phyloP scores from a whole-genome alignment of 805 yeast genomes.

The Jamesozyma jinghongensis region DNA sequence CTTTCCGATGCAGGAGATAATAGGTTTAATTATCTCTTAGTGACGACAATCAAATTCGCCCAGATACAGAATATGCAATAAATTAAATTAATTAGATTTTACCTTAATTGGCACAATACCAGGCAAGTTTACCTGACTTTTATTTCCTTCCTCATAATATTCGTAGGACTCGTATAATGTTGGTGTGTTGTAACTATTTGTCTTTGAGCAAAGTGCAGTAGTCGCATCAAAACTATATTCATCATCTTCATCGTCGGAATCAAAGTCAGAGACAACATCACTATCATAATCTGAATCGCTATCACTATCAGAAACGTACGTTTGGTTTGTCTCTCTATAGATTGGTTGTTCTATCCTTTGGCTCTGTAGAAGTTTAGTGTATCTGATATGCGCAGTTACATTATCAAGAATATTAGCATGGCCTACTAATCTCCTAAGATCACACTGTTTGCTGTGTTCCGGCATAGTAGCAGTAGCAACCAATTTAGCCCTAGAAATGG shows the following conservation, averaged over 20 bases:
- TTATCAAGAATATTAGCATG: conserved; percentile 29
- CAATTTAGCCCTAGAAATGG: conserved; percentile 17
- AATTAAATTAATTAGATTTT: too few relatives aligned
- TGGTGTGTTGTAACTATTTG: too few relatives aligned
- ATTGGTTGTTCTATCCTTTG: background rate
- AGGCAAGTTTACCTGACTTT: too few relatives aligned
- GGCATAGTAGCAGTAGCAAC: conserved; percentile 11
- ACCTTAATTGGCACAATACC: too few relatives aligned
- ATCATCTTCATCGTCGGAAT: background rate
- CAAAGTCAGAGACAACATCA: conserved; percentile 1
- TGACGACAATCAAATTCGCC: too few relatives aligned
- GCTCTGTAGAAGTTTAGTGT: background rate
- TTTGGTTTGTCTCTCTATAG: too few relatives aligned
- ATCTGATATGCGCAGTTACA: conserved; percentile 19
- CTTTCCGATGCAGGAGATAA: too few relatives aligned
- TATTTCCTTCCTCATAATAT: too few relatives aligned
- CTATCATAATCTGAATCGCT: conserved; percentile 1
- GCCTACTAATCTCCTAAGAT: conserved; percentile 25
- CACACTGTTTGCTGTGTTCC: conserved; percentile 15
- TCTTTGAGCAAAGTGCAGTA: too few relatives aligned
- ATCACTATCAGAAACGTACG: background rate
- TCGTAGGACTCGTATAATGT: too few relatives aligned
- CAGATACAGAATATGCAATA: too few relatives aligned
- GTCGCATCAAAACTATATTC: conserved; percentile 1
- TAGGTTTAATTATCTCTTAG: too few relatives aligned